Conservation (phyloP, 306 rosid genomes). For the Casuarina glauca region DNA sequence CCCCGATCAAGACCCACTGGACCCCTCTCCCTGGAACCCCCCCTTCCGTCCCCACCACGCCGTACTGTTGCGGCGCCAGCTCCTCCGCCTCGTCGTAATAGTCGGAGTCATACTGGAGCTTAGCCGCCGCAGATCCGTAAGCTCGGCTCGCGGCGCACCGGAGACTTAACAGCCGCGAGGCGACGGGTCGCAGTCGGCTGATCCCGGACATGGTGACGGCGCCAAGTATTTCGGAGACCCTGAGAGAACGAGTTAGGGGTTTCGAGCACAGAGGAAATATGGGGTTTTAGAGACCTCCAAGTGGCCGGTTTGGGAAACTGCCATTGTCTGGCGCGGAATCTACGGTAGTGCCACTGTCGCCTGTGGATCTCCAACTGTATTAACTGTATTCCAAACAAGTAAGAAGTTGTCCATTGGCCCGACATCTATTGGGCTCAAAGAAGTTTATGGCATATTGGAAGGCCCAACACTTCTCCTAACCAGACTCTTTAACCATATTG, state of each 20-base stretch:
- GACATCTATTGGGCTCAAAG: no score
- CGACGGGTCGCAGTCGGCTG: slow-evolving; percentile 32
- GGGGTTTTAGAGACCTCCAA: slow-evolving; percentile 3
- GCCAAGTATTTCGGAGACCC: slow-evolving; percentile 35
- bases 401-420: no score
- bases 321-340: not conserved
- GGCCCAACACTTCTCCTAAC: no score
- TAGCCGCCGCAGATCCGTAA: slow-evolving; percentile 78
- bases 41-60: slow-evolving; percentile 56
- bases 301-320: not conserved
- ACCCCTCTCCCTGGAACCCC: slow-evolving; percentile 71
- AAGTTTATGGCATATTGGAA: no score
- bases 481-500: no score
- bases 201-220: slow-evolving; percentile 44
- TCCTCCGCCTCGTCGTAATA: slow-evolving; percentile 35
- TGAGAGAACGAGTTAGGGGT: not conserved
- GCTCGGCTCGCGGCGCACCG: slow-evolving; percentile 18
- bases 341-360: not conserved
- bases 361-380: no score
- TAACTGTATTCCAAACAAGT: no score
- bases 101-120: slow-evolving; percentile 47
- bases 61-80: slow-evolving; percentile 23
- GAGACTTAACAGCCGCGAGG: slow-evolving; percentile 10
- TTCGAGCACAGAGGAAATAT: not conserved
- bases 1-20: slow-evolving; percentile 91